These are phyloP conservation scores for Calamus simplicifolius DNA, from an alignment of 176 grass and related monocot species.

Conservation along the genomic window DNA sequence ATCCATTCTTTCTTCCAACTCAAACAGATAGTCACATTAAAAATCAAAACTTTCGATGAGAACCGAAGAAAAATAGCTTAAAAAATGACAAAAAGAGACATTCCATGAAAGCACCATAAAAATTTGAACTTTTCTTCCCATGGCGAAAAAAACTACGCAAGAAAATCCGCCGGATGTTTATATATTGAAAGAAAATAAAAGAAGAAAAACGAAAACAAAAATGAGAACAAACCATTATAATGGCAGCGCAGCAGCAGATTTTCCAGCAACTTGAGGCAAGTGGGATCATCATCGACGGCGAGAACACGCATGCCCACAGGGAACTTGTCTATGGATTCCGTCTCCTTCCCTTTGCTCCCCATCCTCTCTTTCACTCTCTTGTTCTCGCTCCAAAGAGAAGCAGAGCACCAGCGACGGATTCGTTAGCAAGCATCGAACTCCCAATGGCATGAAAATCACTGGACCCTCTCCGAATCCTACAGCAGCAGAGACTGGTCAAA, in stretches of 20 bases:
- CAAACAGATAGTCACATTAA: too few relatives aligned
- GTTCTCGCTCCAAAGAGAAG: not conserved
- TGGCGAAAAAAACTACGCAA: conserved; percentile 8
- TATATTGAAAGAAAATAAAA: not conserved
- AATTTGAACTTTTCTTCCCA: not conserved
- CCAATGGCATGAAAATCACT: not conserved
- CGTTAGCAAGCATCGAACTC: not conserved
- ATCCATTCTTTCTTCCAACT: not conserved
- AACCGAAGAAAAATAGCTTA: too few relatives aligned
- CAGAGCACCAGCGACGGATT: too few relatives aligned
- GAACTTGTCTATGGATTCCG: conserved; percentile 2
- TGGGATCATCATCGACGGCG: conserved; percentile 21
- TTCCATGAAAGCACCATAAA: too few relatives aligned
- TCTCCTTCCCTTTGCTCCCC: not conserved
- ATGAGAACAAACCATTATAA: conserved; percentile 1
- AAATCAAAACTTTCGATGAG: too few relatives aligned
- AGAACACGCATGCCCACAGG: conserved; percentile 12
- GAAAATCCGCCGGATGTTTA: too few relatives aligned
- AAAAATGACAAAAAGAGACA: too few relatives aligned
- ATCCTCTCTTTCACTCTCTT: conserved; percentile 21
- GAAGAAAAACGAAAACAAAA: not conserved
- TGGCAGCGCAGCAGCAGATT: conserved; percentile 9
- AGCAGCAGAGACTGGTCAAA: not conserved
- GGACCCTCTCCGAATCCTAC: not conserved
- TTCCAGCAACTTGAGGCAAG: conserved; percentile 18